Evolutionary conservation across 257 asterid genomes (phyloP), one percentile per base, ranked within the genome.

Genomic region (Gentiana straminea): DNA sequence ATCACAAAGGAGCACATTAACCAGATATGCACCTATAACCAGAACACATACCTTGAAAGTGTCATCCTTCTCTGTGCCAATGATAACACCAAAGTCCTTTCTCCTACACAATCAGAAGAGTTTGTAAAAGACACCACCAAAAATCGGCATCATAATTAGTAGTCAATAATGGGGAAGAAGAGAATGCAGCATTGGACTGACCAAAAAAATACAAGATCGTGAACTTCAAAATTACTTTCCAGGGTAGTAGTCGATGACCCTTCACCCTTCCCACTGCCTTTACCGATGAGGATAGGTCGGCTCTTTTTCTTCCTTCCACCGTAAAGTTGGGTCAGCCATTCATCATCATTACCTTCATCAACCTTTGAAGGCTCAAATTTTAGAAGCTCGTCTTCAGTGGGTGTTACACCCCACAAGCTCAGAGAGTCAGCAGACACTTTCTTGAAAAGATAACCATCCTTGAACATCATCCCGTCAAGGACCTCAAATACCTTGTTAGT

Each of bases 401-500:
- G 94, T 65, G 50, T 57, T 48, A 76, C 83, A 71, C 95, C 95
- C 95, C 95, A 92, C 58, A 78, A 71, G 64, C 76, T 81, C 64
- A 92, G 69, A 3, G 99, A 88, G 65, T 85, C 97, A 7, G 76
- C 55, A 1, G 94, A 64, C 61, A 88, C 70, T 70, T 82, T 92
- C 73, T 92, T 92, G 70, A 77, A 92, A 60, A 92, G 58, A 73
- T 88, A 92, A 44, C 99, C 97, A 64, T 85, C 97, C 77, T 83
- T 92, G 75, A 92, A 77, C 93, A 88, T 74, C 94, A 85, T 88
- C 68, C 99, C 99, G 63, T 88, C 97, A 57, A 88, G 94, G 70
- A 81, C 58, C 68, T 92, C 95, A 74, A 80, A 75, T 66, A 68
- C 63, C 68, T 57, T 63, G 67, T 80, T 80, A 11, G 87, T 81